Conservation (phyloP, 2,329 filamentous ascomycete genomes). For the Xylariaceae sp. region DNA sequence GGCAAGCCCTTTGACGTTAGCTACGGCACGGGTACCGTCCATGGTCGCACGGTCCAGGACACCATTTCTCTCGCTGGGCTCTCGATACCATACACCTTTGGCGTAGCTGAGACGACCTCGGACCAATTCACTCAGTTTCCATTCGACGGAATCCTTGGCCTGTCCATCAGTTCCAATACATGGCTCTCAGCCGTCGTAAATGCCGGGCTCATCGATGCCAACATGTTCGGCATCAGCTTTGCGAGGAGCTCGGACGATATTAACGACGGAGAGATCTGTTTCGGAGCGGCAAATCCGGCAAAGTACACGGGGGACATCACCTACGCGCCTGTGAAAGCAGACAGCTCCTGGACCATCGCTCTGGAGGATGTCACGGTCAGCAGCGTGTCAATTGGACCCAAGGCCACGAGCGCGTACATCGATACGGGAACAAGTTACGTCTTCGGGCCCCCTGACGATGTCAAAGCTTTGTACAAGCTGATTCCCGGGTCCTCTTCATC, state of each 20-base stretch:
- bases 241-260: slow-evolving; percentile 59
- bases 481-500: slow-evolving; percentile 56
- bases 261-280: slow-evolving; percentile 71
- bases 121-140: slow-evolving; percentile 71
- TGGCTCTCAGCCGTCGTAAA: slow-evolving; percentile 60
- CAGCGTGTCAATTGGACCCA: slow-evolving; percentile 53
- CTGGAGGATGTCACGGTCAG: slow-evolving; percentile 61
- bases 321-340: slow-evolving; percentile 53
- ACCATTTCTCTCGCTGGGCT: slow-evolving; percentile 62
- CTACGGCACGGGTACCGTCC: slow-evolving; percentile 74
- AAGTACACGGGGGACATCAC: slow-evolving; percentile 64
- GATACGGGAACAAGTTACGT: slow-evolving; percentile 81
- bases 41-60: slow-evolving; percentile 62
- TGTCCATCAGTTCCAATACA: slow-evolving; percentile 63
- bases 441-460: slow-evolving; percentile 63
- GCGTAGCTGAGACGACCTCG: slow-evolving; percentile 66
- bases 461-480: slow-evolving; percentile 59
- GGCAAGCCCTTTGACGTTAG: slow-evolving; percentile 56
- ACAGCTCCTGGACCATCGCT: slow-evolving; percentile 63
- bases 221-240: slow-evolving; percentile 67
- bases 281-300: slow-evolving; percentile 63
- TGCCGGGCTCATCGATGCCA: slow-evolving; percentile 52
- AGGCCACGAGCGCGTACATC: slow-evolving; percentile 60
- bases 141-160: slow-evolving; percentile 81
- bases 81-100: slow-evolving; percentile 61